Conservation (phyloP, 1,284 basidiomycete genomes). For the Thecaphora thlaspeos region DNA sequence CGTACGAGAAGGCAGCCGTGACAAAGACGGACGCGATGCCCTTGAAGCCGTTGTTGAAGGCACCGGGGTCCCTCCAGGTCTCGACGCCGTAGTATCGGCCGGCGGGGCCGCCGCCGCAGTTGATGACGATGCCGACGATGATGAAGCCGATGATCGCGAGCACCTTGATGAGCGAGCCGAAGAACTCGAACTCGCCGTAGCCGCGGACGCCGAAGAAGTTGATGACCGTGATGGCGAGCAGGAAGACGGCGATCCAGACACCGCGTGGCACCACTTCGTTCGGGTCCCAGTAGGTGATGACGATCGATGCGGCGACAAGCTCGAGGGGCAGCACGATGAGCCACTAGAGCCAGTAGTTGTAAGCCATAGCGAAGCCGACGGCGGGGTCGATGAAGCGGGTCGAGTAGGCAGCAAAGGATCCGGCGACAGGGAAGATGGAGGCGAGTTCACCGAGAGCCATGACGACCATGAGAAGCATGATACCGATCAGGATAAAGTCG, state of each 20-base stretch:
- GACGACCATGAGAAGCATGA: slow-evolving; percentile 58
- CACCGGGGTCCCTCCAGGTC: slow-evolving; percentile 49
- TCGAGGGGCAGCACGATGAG: slow-evolving; percentile 51
- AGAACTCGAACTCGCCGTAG: slow-evolving; percentile 54
- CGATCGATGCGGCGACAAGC: slow-evolving; percentile 50
- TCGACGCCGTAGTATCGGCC: slow-evolving; percentile 42
- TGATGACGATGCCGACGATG: slow-evolving; percentile 51
- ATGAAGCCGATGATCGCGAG: slow-evolving; percentile 53
- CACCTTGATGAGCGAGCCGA: slow-evolving; percentile 51
- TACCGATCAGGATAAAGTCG: slow-evolving; percentile 50
- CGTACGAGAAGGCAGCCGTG: slow-evolving; percentile 52
- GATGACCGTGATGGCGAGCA: slow-evolving; percentile 43
- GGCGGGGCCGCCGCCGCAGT: slow-evolving; percentile 46
- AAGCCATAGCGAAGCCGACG: slow-evolving; percentile 53
- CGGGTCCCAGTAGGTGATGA: slow-evolving; percentile 51
- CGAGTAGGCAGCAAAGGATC: slow-evolving; percentile 54
- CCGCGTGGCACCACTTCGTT: slow-evolving; percentile 31
- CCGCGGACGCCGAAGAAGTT: slow-evolving; percentile 54
- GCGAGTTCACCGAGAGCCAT: slow-evolving; percentile 57
- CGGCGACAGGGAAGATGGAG: slow-evolving; percentile 49
- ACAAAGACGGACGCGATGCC: slow-evolving; percentile 54
- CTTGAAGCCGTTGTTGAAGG: slow-evolving; percentile 56
- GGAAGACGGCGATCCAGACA: slow-evolving; percentile 49
- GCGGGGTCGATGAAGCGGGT: slow-evolving; percentile 55
- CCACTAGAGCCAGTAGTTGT: slow-evolving; percentile 56